Evolutionary conservation across 441 rosid species (phyloP), one percentile per base, ranked within the genome.

Genomic region (Bruguiera hainesii): DNA sequence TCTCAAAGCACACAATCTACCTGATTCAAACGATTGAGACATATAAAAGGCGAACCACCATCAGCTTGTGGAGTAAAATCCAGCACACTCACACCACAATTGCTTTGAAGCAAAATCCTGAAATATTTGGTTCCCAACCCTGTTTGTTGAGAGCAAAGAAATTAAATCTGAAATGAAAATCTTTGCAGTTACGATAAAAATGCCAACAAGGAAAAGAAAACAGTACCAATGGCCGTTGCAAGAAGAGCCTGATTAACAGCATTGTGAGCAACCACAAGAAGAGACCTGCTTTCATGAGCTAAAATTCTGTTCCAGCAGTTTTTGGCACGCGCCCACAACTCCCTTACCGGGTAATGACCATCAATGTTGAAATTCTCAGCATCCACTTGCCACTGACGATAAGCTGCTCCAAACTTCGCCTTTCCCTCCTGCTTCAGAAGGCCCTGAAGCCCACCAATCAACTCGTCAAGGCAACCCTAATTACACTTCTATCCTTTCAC

Each of bases 221-320:
- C 29, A 72, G 71, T 81, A 90, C 98, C 98, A 26, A 90, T 83
- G 6, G 97, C 93, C 5, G 97, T 84, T 19, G 91, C 94, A 75
- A 90, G 65, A 66, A 93, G 97, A 78, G 95, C 97, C 76, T 90
- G 98, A 67, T 90, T 89, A 71, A 90, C 88, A 73, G 97, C 98
- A 79, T 93, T 93, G 79, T 93, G 98, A 73, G 97, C 97, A 73
- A 90, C 98, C 79, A 93, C 91, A 64, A 93, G 98, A 80, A 86
- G 82, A 49, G 90, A 93, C 72, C 73, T 77, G 81, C 95, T 85
- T 65, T 86, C 91, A 70, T 93, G 94, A 42, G 83, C 80, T 67
- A 90, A 85, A 37, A 93, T 83, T 70, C 70, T 72, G 42, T 65
- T 50, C 98, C 98, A 90, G 73, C 90, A 87, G 74, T 70, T 7